Evolutionary conservation across 371 early-diverging fungal genomes (phyloP).

Genomic region (Furculomyces boomerangus): DNA sequence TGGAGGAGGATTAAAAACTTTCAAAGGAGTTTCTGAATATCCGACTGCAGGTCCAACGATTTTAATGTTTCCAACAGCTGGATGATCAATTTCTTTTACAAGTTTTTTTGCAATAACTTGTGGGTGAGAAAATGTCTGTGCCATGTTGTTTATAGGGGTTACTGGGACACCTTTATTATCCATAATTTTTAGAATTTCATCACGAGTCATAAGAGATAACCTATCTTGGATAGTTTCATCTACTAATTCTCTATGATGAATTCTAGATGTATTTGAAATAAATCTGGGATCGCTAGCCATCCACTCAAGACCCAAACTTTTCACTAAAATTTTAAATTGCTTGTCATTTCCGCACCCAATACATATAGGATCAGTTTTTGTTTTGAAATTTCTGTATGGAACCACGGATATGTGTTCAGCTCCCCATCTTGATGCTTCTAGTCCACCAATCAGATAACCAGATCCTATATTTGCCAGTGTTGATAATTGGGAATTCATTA

Average conservation of each 20-base stretch:
- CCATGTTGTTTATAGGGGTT: slow-evolving; percentile 71
- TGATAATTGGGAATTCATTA: slow-evolving; percentile 73
- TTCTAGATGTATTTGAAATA: slow-evolving; percentile 47
- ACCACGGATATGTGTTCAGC: slow-evolving; percentile 80
- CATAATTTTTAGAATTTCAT: slow-evolving; percentile 41
- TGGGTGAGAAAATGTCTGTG: slow-evolving; percentile 71
- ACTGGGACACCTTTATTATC: slow-evolving; percentile 56
- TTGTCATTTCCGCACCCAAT: slow-evolving; percentile 72
- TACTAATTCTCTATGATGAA: slow-evolving; percentile 45
- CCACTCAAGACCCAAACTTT: slow-evolving; percentile 30
- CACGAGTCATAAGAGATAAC: slow-evolving; percentile 30
- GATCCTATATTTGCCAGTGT: slow-evolving; percentile 76
- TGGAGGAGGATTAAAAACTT: slow-evolving; percentile 63
- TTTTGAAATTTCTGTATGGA: slow-evolving; percentile 74
- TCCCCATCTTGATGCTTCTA: slow-evolving; percentile 68
- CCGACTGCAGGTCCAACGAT: slow-evolving; percentile 63
- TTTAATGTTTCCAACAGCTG: slow-evolving; percentile 55
- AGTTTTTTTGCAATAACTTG: slow-evolving; percentile 61
- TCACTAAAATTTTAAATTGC: slow-evolving; percentile 52
- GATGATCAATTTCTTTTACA: slow-evolving; percentile 65
- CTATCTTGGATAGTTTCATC: slow-evolving; percentile 31
- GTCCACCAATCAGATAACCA: slow-evolving; percentile 61
- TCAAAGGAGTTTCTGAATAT: slow-evolving; percentile 43
- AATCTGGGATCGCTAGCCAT: slow-evolving; percentile 27
- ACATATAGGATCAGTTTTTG: slow-evolving; percentile 67